Percentiles rank a stretch among this genome's conserved stretches.
Evolutionary conservation across 2,329 filamentous ascomycete species (phyloP).

Genomic region (Trichoderma citrinoviride): DNA sequence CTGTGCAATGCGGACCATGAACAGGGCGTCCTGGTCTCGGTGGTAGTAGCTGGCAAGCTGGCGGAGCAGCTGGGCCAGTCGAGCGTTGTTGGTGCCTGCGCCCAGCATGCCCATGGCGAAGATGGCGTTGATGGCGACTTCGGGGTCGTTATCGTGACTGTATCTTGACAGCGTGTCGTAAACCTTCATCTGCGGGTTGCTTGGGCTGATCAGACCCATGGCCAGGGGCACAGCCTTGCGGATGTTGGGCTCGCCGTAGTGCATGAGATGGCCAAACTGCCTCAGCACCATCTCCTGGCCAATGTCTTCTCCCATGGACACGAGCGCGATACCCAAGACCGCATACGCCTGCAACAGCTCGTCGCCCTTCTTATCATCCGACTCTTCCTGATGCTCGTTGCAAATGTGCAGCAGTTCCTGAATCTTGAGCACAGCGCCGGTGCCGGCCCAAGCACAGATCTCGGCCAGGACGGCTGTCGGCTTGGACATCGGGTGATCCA

Average conservation of each 20-base stretch:
- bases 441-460: conserved; percentile 97
- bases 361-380: conserved; percentile 91
- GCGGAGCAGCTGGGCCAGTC: conserved; percentile 87
- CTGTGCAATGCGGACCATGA: conserved; percentile 99
- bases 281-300: conserved; percentile 98
- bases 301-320: conserved; percentile 97
- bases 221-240: conserved; percentile 92
- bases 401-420: conserved; percentile 97
- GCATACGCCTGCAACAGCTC: conserved; percentile 95
- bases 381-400: conserved; percentile 94
- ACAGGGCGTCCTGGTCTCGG: conserved; percentile 89
- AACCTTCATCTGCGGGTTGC: conserved; percentile 99
- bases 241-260: conserved; percentile 97
- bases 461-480: conserved; percentile 92
- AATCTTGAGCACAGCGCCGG: conserved; percentile 93
- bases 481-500: conserved; percentile 95
- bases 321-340: conserved; percentile 87
- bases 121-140: conserved; percentile 97
- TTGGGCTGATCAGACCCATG: conserved; percentile 94
- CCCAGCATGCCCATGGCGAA: conserved; percentile 98
- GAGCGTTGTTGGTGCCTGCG: conserved; percentile 96
- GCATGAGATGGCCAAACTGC: conserved; percentile 97
- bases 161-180: conserved; percentile 98
- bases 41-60: conserved; percentile 98
- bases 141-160: conserved; percentile 97